Evolutionary conservation across 192 early-diverging fungal genomes (phyloP).

Genomic region (Allomyces macrogynus): DNA sequence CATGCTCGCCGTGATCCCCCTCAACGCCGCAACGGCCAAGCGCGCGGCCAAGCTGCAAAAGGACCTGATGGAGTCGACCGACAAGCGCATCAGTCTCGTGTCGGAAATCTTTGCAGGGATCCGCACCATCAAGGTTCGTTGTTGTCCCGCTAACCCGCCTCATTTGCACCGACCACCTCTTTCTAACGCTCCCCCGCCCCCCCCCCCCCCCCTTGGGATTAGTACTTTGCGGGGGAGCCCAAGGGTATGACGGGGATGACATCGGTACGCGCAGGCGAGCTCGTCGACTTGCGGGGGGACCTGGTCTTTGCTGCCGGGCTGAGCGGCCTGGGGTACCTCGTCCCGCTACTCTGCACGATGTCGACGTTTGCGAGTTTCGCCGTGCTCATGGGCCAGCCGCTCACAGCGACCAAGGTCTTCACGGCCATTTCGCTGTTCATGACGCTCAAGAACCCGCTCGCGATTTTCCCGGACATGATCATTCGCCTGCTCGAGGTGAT

Average conservation of each 20-base stretch:
- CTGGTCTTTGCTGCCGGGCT: constrained; percentile 34
- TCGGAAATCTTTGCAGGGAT: constrained; percentile 82
- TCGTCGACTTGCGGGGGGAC: constrained; percentile 26
- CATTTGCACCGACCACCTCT: no score
- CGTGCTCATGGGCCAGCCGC: constrained; percentile 20
- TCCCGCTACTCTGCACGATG: constrained; percentile 40
- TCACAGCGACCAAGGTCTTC: constrained; percentile 47
- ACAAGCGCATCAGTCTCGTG: constrained; percentile 56
- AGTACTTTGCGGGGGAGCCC: constrained; percentile 61
- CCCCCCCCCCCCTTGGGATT: no score
- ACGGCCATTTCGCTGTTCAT: constrained; percentile 46
- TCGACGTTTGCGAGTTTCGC: constrained; percentile 39
- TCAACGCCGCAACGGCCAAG: constrained; percentile 27
- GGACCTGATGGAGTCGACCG: constrained; percentile 31
- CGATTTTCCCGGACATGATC: neutral
- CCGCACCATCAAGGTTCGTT: constrained; percentile 58
- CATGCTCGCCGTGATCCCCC: constrained; percentile 40
- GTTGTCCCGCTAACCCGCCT: no score
- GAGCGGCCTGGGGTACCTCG: constrained; percentile 26
- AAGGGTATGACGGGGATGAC: constrained; percentile 47
- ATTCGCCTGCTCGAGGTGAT: neutral
- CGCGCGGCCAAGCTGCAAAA: constrained; percentile 32
- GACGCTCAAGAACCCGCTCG: neutral
- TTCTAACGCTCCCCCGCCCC: no score
- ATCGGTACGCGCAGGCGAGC: constrained; percentile 38